Base-by-base conservation (phyloP, 2,329 filamentous ascomycete genomes). In the Lachnellula occidentalis region DNA sequence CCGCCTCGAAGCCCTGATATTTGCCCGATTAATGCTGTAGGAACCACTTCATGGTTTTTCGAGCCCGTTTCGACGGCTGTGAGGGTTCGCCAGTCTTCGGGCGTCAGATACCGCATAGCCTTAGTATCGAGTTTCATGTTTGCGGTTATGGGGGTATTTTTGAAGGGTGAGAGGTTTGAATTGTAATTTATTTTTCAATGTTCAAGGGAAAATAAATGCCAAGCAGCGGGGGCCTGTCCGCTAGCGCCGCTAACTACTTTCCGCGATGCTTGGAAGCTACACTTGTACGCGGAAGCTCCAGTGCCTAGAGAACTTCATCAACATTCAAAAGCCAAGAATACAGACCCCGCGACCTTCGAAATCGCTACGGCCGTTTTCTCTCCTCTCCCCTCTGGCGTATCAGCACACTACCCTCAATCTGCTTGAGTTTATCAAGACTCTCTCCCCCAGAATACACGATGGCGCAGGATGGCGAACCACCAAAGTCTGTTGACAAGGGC, bases 21-120 rank as follows among this genome's bases (percentile, higher is more conserved):
- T 67, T 90, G 88, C 55, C 87, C 85, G 62, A 99, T 97, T 61
- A 97, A 73, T 4, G 90, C 77, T 14, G 92, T 97, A 7, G 94
- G 94, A 2, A 99, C 92, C 54, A 99, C 81, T 74, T 99, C 94
- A 76, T 99, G 94, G 74, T 97, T 97, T 71, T 90, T 92, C 73
- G 88, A 95, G 67, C 92, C 92, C 73, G 86, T 85, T 72, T 99
- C 94, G 66, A 95, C 92, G 66, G 90, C 94, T 69, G 90, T 87
- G 58, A 99, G 86, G 59, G 96, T 92, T 65, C 88, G 84, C 90
- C 95, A 99, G 78, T 99, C 94, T 74, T 97, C 94, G 15, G 83
- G 75, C 49, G 88, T 87, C 71, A 99, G 82, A 73, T 99, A 92
- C 70, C 95, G 91, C 75, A 99, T 86, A 48, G 89, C 87, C 71